phyloP scores from a whole-genome alignment of 257 asterid species.

The Voacanga thouarsii region DNA sequence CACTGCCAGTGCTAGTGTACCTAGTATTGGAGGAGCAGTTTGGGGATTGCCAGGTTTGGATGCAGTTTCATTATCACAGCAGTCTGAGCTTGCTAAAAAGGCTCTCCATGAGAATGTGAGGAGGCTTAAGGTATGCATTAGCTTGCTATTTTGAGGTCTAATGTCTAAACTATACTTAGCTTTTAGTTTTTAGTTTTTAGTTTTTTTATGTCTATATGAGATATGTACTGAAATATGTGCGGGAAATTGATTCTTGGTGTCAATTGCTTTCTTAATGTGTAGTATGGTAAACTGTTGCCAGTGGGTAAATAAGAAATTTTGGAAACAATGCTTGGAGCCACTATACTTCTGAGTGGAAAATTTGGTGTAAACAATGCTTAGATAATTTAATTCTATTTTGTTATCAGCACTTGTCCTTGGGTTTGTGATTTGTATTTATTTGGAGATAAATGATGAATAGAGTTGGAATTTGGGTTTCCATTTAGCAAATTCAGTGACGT shows the following conservation, averaged over 20 bases:
- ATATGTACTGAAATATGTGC: not conserved
- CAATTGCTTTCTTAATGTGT: not conserved
- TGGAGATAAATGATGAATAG: not conserved
- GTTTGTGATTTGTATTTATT: not conserved
- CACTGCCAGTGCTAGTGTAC: constrained; percentile 28
- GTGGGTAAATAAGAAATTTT: not conserved
- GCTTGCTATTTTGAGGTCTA: not conserved
- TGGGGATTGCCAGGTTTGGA: constrained; percentile 42
- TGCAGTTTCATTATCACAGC: constrained; percentile 61
- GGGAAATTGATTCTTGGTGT: not conserved
- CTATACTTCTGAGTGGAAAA: not conserved
- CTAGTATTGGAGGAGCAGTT: constrained; percentile 50
- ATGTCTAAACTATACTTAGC: not conserved
- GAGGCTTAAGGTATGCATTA: constrained; percentile 57
- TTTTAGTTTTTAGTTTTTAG: not conserved
- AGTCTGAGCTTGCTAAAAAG: constrained; percentile 78
- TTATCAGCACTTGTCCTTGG: not conserved
- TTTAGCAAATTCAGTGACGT: not conserved
- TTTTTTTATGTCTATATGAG: not conserved
- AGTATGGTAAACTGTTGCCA: not conserved
- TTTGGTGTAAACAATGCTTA: not conserved
- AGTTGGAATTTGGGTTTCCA: not conserved
- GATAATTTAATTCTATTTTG: not conserved
- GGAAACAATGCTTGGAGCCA: not conserved
- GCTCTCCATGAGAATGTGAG: constrained; percentile 62